phyloP scores from a whole-genome alignment of 805 yeast species.

The Lipomyces kockii region DNA sequence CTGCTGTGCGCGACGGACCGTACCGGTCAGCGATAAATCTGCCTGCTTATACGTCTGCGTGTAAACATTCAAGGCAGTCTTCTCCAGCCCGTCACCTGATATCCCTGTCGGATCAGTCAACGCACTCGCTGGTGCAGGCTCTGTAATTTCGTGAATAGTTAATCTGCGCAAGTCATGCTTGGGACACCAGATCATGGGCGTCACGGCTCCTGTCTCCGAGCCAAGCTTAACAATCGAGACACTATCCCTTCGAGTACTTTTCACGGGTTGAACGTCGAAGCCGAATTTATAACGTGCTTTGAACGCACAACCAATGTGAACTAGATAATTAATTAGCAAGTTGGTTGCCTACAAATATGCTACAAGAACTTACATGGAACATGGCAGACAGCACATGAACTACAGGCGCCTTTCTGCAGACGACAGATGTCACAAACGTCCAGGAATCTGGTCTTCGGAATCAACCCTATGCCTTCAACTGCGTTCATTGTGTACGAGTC shows the following conservation, averaged over 20 bases:
- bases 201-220: conserved; percentile 38
- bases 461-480: conserved; percentile 47
- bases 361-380: conserved; percentile 34
- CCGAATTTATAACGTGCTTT: conserved; percentile 56
- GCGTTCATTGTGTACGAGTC: conserved; percentile 54
- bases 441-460: conserved; percentile 42
- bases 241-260: conserved; percentile 40
- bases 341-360: background rate
- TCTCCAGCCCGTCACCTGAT: conserved; percentile 19
- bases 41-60: conserved; percentile 40
- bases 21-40: conserved; percentile 29
- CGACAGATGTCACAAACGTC: conserved; percentile 50
- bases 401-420: conserved; percentile 54
- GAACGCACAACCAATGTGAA: conserved; percentile 66
- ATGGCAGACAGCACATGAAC: conserved; percentile 54
- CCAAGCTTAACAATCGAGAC: conserved; percentile 34
- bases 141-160: conserved; percentile 38
- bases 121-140: conserved; percentile 16
- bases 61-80: conserved; percentile 44
- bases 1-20: conserved; percentile 29
- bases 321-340: conserved; percentile 11
- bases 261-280: conserved; percentile 50
- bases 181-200: conserved; percentile 44
- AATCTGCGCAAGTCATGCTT: conserved; percentile 38
- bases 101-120: conserved; percentile 8